These are phyloP conservation scores for Allantophomopsis lycopodina DNA, from an alignment of 2,329 filamentous ascomycete genomes.

Conservation along the genomic window DNA sequence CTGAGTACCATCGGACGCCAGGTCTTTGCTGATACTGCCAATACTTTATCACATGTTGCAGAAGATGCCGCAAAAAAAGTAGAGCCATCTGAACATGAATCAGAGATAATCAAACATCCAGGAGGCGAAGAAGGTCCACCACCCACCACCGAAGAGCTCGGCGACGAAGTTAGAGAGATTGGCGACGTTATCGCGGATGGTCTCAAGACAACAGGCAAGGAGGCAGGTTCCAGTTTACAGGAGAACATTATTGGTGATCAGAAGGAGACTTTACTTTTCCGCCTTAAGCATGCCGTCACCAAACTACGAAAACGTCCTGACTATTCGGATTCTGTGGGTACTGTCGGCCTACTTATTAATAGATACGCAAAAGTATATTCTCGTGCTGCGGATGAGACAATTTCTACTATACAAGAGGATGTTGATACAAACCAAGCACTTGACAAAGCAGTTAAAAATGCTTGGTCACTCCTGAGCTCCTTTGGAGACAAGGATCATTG, in stretches of 20 bases:
- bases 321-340: conserved; percentile 78
- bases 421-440: conserved; percentile 60
- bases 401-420: conserved; percentile 54
- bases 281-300: conserved; percentile 62
- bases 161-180: conserved; percentile 39
- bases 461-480: conserved; percentile 68
- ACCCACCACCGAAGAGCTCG: conserved; percentile 51
- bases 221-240: conserved; percentile 55
- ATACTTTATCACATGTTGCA: conserved; percentile 63
- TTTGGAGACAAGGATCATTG: conserved; percentile 66
- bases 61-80: conserved; percentile 60
- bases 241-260: conserved; percentile 64
- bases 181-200: conserved; percentile 22
- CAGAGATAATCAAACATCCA: conserved; percentile 35
- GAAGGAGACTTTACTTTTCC: conserved; percentile 56
- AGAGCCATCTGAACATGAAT: conserved; percentile 51
- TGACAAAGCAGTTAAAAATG: conserved; percentile 62
- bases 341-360: conserved; percentile 59
- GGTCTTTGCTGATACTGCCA: conserved; percentile 76
- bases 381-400: conserved; percentile 52
- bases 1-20: conserved; percentile 66
- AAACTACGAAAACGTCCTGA: conserved; percentile 65
- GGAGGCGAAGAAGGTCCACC: conserved; percentile 32
- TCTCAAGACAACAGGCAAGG: conserved; percentile 33
- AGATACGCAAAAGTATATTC: conserved; percentile 71